Evolutionary conservation across 768 basidiomycete genomes (phyloP).

Genomic region (Boletus sp.): DNA sequence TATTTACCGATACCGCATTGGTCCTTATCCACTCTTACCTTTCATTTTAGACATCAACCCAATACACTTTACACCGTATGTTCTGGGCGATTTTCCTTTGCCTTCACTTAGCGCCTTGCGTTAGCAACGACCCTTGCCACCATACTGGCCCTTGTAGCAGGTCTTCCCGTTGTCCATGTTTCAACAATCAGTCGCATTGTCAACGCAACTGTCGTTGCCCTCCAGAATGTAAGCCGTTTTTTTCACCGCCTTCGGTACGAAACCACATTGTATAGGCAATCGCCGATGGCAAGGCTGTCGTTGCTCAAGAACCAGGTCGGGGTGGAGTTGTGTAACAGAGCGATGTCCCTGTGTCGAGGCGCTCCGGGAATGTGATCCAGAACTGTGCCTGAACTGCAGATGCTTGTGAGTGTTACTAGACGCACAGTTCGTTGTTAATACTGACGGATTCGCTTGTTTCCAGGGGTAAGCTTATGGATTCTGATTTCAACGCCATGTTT

Average conservation of each 20-base stretch:
- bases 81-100: neutral
- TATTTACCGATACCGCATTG: conserved; percentile 1
- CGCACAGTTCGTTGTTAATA: neutral
- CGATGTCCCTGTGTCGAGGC: conserved; percentile 52
- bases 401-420: conserved; percentile 38
- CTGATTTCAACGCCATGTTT: neutral
- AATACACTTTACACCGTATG: conserved; percentile 25
- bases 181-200: conserved; percentile 49
- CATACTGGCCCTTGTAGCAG: conserved; percentile 55
- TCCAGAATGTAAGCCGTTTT: conserved; percentile 40
- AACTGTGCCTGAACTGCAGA: conserved; percentile 52
- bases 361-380: conserved; percentile 65
- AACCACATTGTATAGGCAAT: conserved; percentile 36
- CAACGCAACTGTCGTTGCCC: conserved; percentile 53
- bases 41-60: conserved; percentile 16
- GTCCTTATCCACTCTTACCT: conserved; percentile 4
- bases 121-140: conserved; percentile 48
- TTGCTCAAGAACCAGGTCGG: conserved; percentile 35
- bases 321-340: conserved; percentile 34
- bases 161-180: conserved; percentile 46
- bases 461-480: conserved; percentile 23
- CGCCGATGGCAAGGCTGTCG: conserved; percentile 57
- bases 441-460: neutral
- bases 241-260: neutral
- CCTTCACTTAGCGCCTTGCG: neutral